Conservation (phyloP, 352 stramenopile genomes). For the Phytopythium delawarense region DNA sequence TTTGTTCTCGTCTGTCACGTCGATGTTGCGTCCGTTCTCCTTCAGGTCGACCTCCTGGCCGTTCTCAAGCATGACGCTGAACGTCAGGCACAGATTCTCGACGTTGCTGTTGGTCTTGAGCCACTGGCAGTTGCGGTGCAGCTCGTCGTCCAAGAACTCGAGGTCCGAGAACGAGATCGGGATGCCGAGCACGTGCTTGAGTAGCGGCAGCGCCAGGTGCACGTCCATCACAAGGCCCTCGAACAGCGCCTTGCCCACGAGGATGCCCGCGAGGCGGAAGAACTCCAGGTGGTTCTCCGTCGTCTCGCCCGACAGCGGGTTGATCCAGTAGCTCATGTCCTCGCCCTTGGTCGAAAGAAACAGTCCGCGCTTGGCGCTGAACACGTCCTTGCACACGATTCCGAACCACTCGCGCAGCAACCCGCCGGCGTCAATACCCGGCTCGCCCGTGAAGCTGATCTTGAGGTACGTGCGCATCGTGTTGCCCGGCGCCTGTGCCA, state of each 20-base stretch:
- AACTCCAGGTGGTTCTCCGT: conserved; percentile 43
- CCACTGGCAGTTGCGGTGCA: conserved; percentile 65
- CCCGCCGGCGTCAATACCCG: conserved; percentile 60
- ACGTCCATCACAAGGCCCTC: conserved; percentile 59
- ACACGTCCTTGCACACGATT: conserved; percentile 52
- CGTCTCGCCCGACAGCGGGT: conserved; percentile 45
- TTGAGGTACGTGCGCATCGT: conserved; percentile 64
- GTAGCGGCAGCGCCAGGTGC: conserved; percentile 57
- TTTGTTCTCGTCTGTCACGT: conserved; percentile 96
- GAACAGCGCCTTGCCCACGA: conserved; percentile 63
- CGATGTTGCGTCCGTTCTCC: conserved; percentile 81
- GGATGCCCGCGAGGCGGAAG: conserved; percentile 55
- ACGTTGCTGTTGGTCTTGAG: conserved; percentile 55
- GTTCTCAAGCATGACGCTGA: conserved; percentile 64
- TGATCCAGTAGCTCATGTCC: conserved; percentile 68
- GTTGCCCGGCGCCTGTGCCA: conserved; percentile 35
- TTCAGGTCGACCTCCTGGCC: conserved; percentile 88
- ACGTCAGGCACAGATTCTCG: conserved; percentile 57
- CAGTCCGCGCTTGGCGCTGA: conserved; percentile 43
- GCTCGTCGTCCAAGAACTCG: conserved; percentile 67
- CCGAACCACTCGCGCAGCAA: conserved; percentile 69
- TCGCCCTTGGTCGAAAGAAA: conserved; percentile 61
- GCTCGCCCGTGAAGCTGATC: conserved; percentile 60
- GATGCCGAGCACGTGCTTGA: conserved; percentile 69
- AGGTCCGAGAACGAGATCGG: conserved; percentile 77